phyloP scores from a whole-genome alignment of 2,329 filamentous ascomycete genomes.

The Gnomoniopsis smithogilvyi region DNA sequence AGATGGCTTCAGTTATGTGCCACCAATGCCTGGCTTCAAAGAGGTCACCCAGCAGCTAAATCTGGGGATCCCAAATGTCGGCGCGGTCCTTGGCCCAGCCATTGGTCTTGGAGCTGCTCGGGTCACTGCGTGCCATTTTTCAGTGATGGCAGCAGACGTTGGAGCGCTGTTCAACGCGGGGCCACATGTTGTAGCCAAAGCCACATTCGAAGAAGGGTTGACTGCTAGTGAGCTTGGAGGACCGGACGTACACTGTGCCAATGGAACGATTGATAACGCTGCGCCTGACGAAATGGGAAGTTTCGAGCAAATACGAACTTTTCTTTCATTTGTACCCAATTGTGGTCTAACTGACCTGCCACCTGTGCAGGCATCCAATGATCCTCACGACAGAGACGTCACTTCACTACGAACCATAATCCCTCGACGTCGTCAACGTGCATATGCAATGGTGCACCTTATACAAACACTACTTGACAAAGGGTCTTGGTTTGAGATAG shows the following conservation, averaged over 20 bases:
- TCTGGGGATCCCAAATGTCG: conserved; percentile 61
- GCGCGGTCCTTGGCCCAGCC: conserved; percentile 60
- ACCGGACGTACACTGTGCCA: conserved; percentile 58
- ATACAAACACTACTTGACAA: conserved; percentile 55
- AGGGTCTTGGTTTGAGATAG: conserved; percentile 62
- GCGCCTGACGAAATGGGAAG: conserved; percentile 58
- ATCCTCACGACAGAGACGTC: conserved; percentile 47
- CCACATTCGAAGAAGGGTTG: conserved; percentile 62
- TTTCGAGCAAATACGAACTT: conserved; percentile 56
- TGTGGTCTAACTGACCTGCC: conserved; percentile 50
- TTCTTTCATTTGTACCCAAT: conserved; percentile 57
- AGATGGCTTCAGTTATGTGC: conserved; percentile 57
- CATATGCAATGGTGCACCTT: conserved; percentile 58
- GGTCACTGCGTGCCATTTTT: conserved; percentile 61
- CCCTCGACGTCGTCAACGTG: conserved; percentile 53
- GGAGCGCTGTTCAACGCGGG: conserved; percentile 63
- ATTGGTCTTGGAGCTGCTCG: conserved; percentile 61
- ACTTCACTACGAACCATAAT: conserved; percentile 51
- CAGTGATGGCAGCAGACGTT: conserved; percentile 62
- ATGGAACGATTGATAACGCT: conserved; percentile 65
- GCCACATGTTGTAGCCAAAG: conserved; percentile 58
- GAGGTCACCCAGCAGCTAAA: conserved; percentile 57
- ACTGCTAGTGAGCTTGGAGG: conserved; percentile 58
- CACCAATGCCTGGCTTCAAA: conserved; percentile 51
- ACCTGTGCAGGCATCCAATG: conserved; percentile 41